These are phyloP conservation scores for Aspergillus fijiensis DNA, from an alignment of 2,329 filamentous ascomycete species.

Conservation along the genomic window DNA sequence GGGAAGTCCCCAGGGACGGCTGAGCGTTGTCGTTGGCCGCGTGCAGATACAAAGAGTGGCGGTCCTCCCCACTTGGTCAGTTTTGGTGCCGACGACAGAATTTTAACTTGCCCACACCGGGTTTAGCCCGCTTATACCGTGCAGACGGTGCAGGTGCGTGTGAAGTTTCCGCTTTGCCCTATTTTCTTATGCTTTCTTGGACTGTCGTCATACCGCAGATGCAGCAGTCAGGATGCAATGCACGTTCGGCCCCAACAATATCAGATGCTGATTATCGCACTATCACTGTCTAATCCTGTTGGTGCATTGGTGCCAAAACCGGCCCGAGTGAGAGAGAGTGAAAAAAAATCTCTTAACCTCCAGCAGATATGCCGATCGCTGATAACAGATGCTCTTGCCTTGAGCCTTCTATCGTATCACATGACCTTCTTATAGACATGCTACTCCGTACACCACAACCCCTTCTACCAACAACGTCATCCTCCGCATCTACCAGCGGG, in stretches of 20 bases:
- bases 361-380: neutral
- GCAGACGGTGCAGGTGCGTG: neutral
- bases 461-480: neutral
- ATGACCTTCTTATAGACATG: too few species aligned
- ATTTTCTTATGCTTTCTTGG: neutral
- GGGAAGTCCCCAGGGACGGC: neutral
- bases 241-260: neutral
- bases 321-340: neutral
- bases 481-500: neutral
- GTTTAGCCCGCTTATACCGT: neutral
- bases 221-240: neutral
- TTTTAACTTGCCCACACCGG: constrained; percentile 8
- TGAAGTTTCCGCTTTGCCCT: constrained; percentile 3
- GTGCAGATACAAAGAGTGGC: constrained; percentile 11
- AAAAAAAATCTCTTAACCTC: neutral
- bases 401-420: neutral
- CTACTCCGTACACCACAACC: neutral
- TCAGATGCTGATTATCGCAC: neutral
- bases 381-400: neutral
- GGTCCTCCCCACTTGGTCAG: constrained; percentile 10
- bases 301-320: neutral
- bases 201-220: constrained; percentile 3
- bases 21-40: constrained; percentile 11
- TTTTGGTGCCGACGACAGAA: constrained; percentile 12
- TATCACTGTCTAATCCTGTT: neutral